Evolutionary conservation across 2,329 filamentous ascomycete species (phyloP), one percentile per base, ranked within the genome.

Genomic region (Fusarium nurragi): DNA sequence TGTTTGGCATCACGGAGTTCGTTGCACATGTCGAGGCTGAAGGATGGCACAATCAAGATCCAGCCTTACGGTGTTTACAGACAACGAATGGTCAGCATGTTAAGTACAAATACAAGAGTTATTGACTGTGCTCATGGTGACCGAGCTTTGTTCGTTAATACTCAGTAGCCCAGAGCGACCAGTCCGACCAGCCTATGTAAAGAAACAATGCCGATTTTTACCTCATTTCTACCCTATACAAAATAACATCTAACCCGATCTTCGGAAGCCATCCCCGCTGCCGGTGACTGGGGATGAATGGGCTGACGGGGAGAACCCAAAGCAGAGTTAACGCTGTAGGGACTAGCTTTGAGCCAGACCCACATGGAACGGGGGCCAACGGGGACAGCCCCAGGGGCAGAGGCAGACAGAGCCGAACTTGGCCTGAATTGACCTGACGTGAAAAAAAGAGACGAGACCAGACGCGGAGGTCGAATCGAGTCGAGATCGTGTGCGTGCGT

Each of bases 341-440:
- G 48, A 22, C 41, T 67, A 65, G 60, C 39, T 40, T 45, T 16
- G 39, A 39, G 22, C 5, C 6, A 36, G 64, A 23, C 56, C 65
- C 64, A 68, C 55, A 68, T 65, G 30, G 32, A 8, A 64, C 56
- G 65, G 60, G 62, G 60, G 26, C 64, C 44, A 67, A 68, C 64
- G 55, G 55, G 64, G 43, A 38, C 30, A 14, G 22, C 23, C 40
- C 32, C 16, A n/a, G 25, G 43, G 38, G 61, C 64, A 68, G 64
- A 64, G 64, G 60, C 23, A 57, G n/a, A 21, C 16, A 30, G 32
- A 37, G 32, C 32, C 30, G 32, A 34, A 34, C 32, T 34, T 34
- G 32, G 32, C 32, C n/a, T 34, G 32, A 34, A 14, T 16, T 34
- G 32, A 37, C 19, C 32, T 45, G 63, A 65, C 58, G 43, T 67